Evolutionary conservation across 306 rosid species (phyloP).

Genomic region (Gastrolobium bilobum): DNA sequence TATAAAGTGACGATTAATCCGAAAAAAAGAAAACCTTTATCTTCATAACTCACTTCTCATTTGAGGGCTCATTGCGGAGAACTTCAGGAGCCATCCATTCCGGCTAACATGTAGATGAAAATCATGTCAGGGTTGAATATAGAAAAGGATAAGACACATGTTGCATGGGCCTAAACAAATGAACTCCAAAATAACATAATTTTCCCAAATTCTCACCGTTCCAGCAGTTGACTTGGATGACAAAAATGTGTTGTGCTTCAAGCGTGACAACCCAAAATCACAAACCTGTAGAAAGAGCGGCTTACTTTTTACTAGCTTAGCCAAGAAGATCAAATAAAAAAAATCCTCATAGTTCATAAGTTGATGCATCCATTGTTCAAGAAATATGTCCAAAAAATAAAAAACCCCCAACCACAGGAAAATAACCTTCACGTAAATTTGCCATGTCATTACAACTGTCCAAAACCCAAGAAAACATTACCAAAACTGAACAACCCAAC

Average conservation of each 20-base stretch:
- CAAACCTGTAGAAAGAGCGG: conserved; percentile 66
- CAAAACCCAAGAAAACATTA: conserved; percentile 19
- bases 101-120: conserved; percentile 69
- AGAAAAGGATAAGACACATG: conserved; percentile 41
- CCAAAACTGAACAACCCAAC: conserved; percentile 15
- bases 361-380: conserved; percentile 33
- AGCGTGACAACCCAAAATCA: conserved; percentile 98
- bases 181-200: conserved; percentile 13
- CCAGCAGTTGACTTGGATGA: conserved; percentile 99
- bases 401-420: conserved; percentile 3
- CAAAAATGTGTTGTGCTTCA: conserved; percentile 97
- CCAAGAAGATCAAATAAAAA: conserved; percentile 15
- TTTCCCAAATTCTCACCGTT: conserved; percentile 79
- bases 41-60: conserved; percentile 82
- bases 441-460: conserved; percentile 14
- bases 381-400: conserved; percentile 7
- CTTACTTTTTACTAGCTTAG: conserved; percentile 25
- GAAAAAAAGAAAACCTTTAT: conserved; percentile 26
- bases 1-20: conserved; percentile 21
- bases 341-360: conserved; percentile 19
- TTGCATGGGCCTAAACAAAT: conserved; percentile 38
- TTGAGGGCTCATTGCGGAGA: conserved; percentile 97
- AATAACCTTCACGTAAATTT: conserved; percentile 27
- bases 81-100: conserved; percentile 99
- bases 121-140: conserved; percentile 49